A percentile compares a stretch with the other conserved stretches of the same genome.
phyloP scores from a whole-genome alignment of 2,329 filamentous ascomycete genomes.

The Biscogniauxia mediterranea region DNA sequence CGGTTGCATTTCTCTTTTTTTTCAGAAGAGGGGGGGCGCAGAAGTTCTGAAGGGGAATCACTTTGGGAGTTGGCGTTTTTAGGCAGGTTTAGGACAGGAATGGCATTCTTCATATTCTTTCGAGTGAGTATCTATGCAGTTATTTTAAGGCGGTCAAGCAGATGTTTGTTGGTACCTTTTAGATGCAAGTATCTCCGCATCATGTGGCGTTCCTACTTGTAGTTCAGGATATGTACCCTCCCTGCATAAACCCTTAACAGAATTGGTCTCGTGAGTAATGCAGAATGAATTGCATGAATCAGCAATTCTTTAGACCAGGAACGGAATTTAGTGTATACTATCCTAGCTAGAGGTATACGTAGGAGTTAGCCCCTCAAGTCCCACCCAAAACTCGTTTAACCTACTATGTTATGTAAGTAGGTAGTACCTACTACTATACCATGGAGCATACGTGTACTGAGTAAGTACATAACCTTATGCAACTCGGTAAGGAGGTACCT shows the following conservation, averaged over 20 bases:
- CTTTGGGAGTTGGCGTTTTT: conserved; percentile 13
- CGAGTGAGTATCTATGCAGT: not conserved
- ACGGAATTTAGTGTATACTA: not conserved
- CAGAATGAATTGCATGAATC: not conserved
- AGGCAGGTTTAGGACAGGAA: conserved; percentile 9
- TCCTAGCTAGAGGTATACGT: not conserved
- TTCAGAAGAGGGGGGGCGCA: not conserved
- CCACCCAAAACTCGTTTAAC: not conserved
- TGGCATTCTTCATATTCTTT: not conserved
- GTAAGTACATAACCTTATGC: too few relatives aligned
- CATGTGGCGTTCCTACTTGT: not conserved
- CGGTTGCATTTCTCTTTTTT: not conserved
- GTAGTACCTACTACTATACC: too few relatives aligned
- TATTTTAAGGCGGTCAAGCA: not conserved
- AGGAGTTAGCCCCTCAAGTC: not conserved
- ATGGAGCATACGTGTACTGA: too few relatives aligned
- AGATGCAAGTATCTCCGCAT: not conserved
- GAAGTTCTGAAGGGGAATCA: not conserved
- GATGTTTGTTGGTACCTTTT: not conserved
- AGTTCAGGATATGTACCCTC: too few relatives aligned
- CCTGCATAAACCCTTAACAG: not conserved
- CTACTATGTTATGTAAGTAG: too few relatives aligned
- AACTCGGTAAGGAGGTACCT: too few relatives aligned
- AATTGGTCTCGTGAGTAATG: too few relatives aligned
- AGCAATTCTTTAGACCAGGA: not conserved